phyloP scores from a whole-genome alignment of 2,329 filamentous ascomycete genomes.

The Penicillium sp. region DNA sequence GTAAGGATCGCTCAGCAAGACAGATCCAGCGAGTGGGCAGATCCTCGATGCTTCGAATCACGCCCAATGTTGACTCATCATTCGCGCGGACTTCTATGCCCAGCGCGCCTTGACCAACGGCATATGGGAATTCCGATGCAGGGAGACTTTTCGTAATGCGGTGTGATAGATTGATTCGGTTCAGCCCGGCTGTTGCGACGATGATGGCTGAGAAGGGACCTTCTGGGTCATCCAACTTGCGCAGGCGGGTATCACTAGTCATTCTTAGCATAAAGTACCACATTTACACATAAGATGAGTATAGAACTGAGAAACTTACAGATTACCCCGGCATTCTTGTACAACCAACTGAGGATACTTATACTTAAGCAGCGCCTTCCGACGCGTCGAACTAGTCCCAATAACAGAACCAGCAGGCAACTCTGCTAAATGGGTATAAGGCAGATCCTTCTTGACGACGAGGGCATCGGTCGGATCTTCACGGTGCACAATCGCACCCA shows the following conservation, averaged over 20 bases:
- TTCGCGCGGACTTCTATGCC: conserved; percentile 42
- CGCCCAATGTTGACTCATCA: conserved; percentile 3
- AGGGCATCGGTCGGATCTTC: conserved; percentile 72
- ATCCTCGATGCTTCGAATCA: conserved; percentile 13
- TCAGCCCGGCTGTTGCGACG: conserved; percentile 80
- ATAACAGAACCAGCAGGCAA: conserved; percentile 78
- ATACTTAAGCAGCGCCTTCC: conserved; percentile 79
- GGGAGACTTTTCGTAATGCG: conserved; percentile 78
- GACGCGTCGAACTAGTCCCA: conserved; percentile 81
- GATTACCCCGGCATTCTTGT: conserved; percentile 12
- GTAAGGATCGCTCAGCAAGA: conserved; percentile 16
- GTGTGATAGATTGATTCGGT: conserved; percentile 69
- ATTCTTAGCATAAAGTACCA: not conserved
- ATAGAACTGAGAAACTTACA: not conserved
- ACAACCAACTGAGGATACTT: conserved; percentile 68
- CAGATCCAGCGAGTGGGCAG: conserved; percentile 10
- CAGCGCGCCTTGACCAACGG: conserved; percentile 86
- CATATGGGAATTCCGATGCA: conserved; percentile 70
- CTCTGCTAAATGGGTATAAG: conserved; percentile 66
- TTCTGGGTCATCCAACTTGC: conserved; percentile 77
- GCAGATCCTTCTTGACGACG: conserved; percentile 52
- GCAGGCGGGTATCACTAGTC: conserved; percentile 66
- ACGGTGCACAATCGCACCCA: conserved; percentile 74
- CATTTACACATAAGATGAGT: no score
- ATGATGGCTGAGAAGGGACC: conserved; percentile 75